Evolutionary conservation across 768 basidiomycete genomes (phyloP).

Genomic region (Auriscalpium vulgare): DNA sequence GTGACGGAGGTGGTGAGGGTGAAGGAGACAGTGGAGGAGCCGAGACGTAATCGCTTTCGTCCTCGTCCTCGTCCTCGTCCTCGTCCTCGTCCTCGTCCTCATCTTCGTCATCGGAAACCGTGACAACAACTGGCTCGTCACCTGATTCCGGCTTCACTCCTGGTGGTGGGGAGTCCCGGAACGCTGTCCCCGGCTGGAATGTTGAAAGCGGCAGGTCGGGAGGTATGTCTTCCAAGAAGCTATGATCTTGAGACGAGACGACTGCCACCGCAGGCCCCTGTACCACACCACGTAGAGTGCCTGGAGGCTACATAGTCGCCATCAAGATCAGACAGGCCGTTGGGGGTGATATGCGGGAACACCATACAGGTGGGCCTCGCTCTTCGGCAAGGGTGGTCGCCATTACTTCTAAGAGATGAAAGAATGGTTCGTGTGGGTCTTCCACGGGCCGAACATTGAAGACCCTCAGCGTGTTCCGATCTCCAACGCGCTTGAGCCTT

Average conservation of each 20-base stretch:
- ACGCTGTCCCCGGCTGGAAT: too few species aligned
- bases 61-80: neutral
- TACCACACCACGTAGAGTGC: neutral
- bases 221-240: too few species aligned
- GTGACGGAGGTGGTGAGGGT: neutral
- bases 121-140: too few species aligned
- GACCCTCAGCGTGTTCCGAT: slow-evolving; percentile 32
- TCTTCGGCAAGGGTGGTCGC: slow-evolving; percentile 28
- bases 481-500: slow-evolving; percentile 22
- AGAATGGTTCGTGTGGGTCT: slow-evolving; percentile 40
- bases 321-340: too few species aligned
- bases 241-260: too few species aligned
- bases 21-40: neutral
- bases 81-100: too few species aligned
- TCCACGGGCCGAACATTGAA: slow-evolving; percentile 29
- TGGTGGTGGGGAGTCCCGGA: too few species aligned
- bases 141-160: too few species aligned
- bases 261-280: neutral
- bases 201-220: too few species aligned
- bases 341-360: too few species aligned
- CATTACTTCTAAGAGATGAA: slow-evolving; percentile 38
- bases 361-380: slow-evolving; percentile 20
- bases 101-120: too few species aligned
- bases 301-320: neutral
- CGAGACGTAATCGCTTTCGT: neutral